phyloP scores from a whole-genome alignment of 2,329 filamentous ascomycete species.

The Apiospora hydei region DNA sequence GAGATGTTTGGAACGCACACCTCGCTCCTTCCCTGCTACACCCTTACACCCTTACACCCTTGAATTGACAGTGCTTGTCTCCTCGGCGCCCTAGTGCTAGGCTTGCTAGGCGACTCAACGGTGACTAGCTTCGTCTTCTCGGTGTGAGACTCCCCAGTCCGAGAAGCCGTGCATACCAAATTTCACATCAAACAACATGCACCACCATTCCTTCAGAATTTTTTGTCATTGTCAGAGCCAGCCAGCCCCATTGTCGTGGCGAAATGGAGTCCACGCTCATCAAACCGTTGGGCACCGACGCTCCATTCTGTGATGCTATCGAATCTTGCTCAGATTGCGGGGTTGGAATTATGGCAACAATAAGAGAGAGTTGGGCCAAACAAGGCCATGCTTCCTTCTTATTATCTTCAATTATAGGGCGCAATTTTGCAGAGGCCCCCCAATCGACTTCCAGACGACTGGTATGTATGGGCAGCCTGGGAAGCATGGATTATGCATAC shows the following conservation, averaged over 20 bases:
- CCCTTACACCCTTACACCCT: neutral
- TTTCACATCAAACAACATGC: neutral
- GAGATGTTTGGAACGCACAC: conserved; percentile 15
- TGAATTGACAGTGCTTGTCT: conserved; percentile 13
- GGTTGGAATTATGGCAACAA: conserved; percentile 1
- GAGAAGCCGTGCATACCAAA: neutral
- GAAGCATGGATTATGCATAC: conserved; percentile 10
- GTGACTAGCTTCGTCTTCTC: conserved; percentile 17
- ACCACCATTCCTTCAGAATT: neutral
- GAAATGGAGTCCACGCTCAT: neutral
- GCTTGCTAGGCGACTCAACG: conserved; percentile 6
- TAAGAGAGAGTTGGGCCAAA: neutral
- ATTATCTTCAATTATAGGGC: conserved; percentile 1
- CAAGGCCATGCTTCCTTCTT: conserved; percentile 12
- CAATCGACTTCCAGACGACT: conserved; percentile 2
- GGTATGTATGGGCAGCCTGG: neutral
- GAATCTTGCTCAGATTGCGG: conserved; percentile 12
- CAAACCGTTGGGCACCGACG: conserved; percentile 1
- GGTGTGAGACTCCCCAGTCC: conserved; percentile 9
- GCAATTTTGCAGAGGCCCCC: neutral
- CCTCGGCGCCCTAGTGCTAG: neutral
- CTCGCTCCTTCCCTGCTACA: neutral
- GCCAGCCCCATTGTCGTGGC: neutral
- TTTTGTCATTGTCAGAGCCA: neutral
- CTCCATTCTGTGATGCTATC: conserved; percentile 8